Evolutionary conservation across 2,329 filamentous ascomycete species (phyloP), one percentile per base, ranked within the genome.

Genomic region (Talaromyces sp.): DNA sequence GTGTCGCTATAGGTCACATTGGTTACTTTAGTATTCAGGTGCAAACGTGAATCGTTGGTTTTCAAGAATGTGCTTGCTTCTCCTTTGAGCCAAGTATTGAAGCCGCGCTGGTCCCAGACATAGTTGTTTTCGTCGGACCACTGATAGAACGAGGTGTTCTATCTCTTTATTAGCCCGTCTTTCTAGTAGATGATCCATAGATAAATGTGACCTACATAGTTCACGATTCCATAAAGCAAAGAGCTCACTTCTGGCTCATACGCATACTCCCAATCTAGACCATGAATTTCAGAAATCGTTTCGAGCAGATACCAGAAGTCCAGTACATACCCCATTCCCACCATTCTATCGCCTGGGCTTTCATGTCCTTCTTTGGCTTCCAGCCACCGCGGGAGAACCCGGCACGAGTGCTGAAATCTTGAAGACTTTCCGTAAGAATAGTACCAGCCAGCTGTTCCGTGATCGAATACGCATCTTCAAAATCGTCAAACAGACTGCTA

Each of bases 111-210:
- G 62, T 89, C 87, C 32, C 78, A 73, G 46, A 87, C 85, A 31
- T 84, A 82, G 63, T 87, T 84, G 69, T 86, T 87, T 19, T 80
- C 80, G 17, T 85, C 80, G n/a, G 81, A 81, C 70, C 81, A 89
- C 61, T 86, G 81, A 62, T 86, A 81, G 65, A 85, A 88, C 0
- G 85, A 86, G 9, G 85, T 73, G 66, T 89, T 89, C 61, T 63
- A 41, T 9, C 2, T 29, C 17, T 52, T 52, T 3, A 24, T 46
- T 24, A 46, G 43, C 11, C 10, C 10, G 21, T 54, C 8, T 31
- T 24, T 46, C 3, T 11, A 24, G 43, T 4, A 46, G 14, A 10
- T 46, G n/a, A n/a, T 21, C 43, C 24, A 24, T 24, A 4, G 7
- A 7, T 8, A 14, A 46, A 27, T 11, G 26, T 7, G 9, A 51